Evolutionary conservation across 441 rosid genomes (phyloP), one percentile per base, ranked within the genome.

Genomic region (Cnidoscolus chayamansa): DNA sequence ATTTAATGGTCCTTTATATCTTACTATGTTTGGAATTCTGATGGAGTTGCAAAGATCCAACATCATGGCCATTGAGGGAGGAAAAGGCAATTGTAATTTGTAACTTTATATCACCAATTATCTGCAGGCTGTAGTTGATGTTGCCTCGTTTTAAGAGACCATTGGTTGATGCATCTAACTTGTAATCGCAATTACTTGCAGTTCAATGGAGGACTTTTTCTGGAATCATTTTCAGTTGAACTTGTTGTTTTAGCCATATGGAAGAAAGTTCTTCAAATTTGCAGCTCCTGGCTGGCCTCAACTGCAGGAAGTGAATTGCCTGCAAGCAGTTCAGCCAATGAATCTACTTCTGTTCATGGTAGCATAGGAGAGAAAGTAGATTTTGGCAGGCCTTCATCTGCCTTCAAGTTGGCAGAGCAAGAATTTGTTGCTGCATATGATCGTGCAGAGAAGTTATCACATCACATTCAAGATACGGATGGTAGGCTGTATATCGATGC

Each of bases 201-300:
- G 97, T 83, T 74, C 35, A 72, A 83, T 76, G 86, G 88, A 84
- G 94, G 84, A 71, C 79, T 78, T 4, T 70, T 76, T 70, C 79
- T 80, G 70, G 94, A 92, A 76, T 87, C 92, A 74, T 85, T 92
- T 82, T 86, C 92, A 40, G 81, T 92, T 73, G 87, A 87, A n/a
- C 89, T 90, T 31, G 76, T 88, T 54, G 84, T 87, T 75, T 84
- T 88, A 79, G 96, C 97, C 73, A 68, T 82, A 56, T 92, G 96
- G 94, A 90, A 76, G 81, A 84, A 86, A 80, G 87, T 87, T 71
- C 74, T 81, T 75, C 68, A 82, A 74, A 84, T 90, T 70, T 87
- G 89, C 63, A 65, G 71, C 78, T 86, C 85, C 69, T 90, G 94
- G 96, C 72, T 72, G 57, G 37, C 71, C n/a, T 78, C 87, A 49